Evolutionary conservation across 2,329 filamentous ascomycete genomes (phyloP).

Genomic region (Microcyclosporella mali): DNA sequence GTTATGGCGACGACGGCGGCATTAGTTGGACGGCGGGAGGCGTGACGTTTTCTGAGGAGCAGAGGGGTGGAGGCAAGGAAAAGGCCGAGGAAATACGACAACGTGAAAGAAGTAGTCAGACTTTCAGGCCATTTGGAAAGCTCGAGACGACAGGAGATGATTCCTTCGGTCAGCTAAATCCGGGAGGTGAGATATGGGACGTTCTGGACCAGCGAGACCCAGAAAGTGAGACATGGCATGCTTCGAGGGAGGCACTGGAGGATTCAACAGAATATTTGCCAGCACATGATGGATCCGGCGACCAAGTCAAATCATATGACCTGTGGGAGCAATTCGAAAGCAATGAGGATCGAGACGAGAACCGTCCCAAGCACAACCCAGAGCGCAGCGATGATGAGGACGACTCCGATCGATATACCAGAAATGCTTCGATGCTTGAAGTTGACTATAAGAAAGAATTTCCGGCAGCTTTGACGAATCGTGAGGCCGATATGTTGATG

Average conservation of each 20-base stretch:
- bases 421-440: slow-evolving; percentile 9
- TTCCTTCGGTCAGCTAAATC: no score
- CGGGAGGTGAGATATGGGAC: no score
- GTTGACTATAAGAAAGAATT: slow-evolving; percentile 22
- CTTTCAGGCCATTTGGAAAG: not conserved
- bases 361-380: no score
- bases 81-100: not conserved
- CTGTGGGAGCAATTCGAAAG: slow-evolving; percentile 18
- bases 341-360: slow-evolving; percentile 1
- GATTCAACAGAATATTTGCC: not conserved
- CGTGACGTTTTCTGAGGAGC: not conserved
- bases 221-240: no score
- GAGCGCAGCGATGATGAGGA: no score
- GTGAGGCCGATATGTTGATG: slow-evolving; percentile 21
- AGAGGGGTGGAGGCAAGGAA: not conserved
- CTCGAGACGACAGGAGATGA: no score
- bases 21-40: slow-evolving; percentile 1
- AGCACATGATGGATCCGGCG: no score
- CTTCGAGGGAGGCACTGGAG: no score
- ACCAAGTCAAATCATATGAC: not conserved
- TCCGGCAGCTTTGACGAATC: slow-evolving; percentile 15
- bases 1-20: slow-evolving; percentile 14
- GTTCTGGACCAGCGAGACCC: no score
- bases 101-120: not conserved
- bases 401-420: no score